These are phyloP conservation scores for Talaromyces liani DNA, from an alignment of 495 filamentous ascomycete species.

Conservation along the genomic window DNA sequence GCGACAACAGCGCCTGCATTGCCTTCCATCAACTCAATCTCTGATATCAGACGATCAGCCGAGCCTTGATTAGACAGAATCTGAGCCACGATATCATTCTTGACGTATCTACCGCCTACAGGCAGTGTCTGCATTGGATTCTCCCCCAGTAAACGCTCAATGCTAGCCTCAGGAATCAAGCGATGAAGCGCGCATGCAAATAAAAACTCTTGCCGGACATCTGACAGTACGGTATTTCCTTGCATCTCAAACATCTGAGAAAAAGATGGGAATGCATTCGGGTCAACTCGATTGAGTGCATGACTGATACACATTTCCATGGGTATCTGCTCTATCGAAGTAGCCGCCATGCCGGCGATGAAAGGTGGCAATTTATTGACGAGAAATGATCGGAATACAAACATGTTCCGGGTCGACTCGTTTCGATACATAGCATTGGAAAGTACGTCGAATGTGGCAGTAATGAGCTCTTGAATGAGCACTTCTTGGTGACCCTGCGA, in stretches of 20 bases:
- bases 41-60: conserved; percentile 64
- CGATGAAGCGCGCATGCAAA: conserved; percentile 85
- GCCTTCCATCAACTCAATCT: conserved; percentile 89
- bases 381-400: conserved; percentile 81
- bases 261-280: conserved; percentile 71
- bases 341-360: conserved; percentile 52
- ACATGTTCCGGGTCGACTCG: conserved; percentile 62
- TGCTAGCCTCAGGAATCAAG: conserved; percentile 68
- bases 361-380: conserved; percentile 88
- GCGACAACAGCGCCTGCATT: conserved; percentile 86
- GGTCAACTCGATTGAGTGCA: conserved; percentile 68
- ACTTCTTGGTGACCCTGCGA: conserved; percentile 62
- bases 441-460: conserved; percentile 81
- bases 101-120: conserved; percentile 62
- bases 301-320: conserved; percentile 74
- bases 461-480: conserved; percentile 73
- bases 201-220: conserved; percentile 84
- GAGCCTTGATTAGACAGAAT: conserved; percentile 64
- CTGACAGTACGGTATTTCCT: conserved; percentile 65
- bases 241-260: conserved; percentile 75
- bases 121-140: conserved; percentile 78
- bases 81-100: conserved; percentile 66
- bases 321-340: conserved; percentile 58
- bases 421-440: conserved; percentile 78
- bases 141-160: conserved; percentile 76